These are phyloP conservation scores for Tubosaeta brunneosetosa DNA, from an alignment of 768 basidiomycete species.

Conservation along the genomic window DNA sequence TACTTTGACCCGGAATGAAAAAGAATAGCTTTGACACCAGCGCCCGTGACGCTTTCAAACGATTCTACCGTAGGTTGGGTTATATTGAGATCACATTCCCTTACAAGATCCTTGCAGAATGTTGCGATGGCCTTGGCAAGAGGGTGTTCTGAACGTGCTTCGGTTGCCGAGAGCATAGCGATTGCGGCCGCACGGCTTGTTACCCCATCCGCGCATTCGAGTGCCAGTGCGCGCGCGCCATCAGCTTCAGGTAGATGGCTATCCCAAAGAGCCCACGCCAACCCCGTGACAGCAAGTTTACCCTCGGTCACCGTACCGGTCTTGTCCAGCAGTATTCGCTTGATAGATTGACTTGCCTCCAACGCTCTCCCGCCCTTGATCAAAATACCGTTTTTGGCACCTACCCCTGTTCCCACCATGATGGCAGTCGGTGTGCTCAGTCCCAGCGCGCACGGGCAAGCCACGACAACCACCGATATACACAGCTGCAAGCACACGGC, in stretches of 20 bases:
- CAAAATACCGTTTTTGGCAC: constrained; percentile 93
- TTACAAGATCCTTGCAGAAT: constrained; percentile 67
- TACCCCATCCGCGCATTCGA: constrained; percentile 53
- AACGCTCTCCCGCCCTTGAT: constrained; percentile 97
- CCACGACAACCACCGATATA: constrained; percentile 96
- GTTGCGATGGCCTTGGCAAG: constrained; percentile 89
- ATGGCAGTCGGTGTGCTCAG: constrained; percentile 96
- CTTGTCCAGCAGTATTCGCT: constrained; percentile 88
- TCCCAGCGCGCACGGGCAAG: constrained; percentile 96
- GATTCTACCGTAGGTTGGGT: constrained; percentile 56
- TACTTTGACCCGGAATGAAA: constrained; percentile 47
- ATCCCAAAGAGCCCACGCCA: constrained; percentile 64
- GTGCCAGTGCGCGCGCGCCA: constrained; percentile 10
- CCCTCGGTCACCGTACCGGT: constrained; percentile 96
- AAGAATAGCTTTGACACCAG: constrained; percentile 76
- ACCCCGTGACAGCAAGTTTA: constrained; percentile 76
- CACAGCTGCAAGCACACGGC: constrained; percentile 94
- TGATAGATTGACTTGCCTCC: constrained; percentile 82
- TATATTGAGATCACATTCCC: constrained; percentile 33
- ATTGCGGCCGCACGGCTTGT: constrained; percentile 60
- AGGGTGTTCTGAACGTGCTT: constrained; percentile 93
- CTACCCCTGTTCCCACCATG: constrained; percentile 98
- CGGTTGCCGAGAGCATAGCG: constrained; percentile 80
- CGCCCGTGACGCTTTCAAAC: constrained; percentile 88
- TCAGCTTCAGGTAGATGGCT: constrained; percentile 11